Base-by-base conservation (phyloP, 306 rosid genomes). In the Notholithocarpus densiflorus region DNA sequence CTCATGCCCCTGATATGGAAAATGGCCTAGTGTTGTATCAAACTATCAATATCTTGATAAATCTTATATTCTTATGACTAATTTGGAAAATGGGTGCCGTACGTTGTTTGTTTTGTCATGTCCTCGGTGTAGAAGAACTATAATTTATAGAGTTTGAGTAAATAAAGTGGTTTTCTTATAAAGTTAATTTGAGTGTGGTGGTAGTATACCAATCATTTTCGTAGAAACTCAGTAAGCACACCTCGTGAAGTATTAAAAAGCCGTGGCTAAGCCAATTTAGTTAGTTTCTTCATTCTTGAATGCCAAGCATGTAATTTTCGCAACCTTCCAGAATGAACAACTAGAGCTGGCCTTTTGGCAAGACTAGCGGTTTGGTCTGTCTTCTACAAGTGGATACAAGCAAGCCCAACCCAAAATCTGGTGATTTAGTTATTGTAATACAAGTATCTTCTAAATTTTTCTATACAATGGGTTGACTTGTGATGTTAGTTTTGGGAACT, bases 91-190 rank as follows among this genome's bases (percentile, higher is more conserved):
- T 45, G 52, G 52, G 52, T 2, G 0, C 0, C 52, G 52, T 2
- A 45, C 14, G 10, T 23, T 59, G 11, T 59, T 23, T 53, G 74
- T 14, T 18, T 51, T 62, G 15, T 23, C n/a, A 72, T 31, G 68
- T 73, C 48, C 54, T 37, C 20, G 56, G 15, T 2, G 29, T 24
- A 48, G 34, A 14, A 40, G 13, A 24, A 18, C 24, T 8, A 40
- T 6, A 10, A 53, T 75, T 56, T 80, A 80, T 68, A 80, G 74
- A 34, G 52, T 6, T 11, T 24, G 60, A 12, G 20, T 34, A 65
- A 26, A 65, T 55, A 18, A 59, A n/a, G 53, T 66, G 77, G 31
- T 24, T 84, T 87, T 83, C 84, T 48, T 10, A 15, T 82, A 80
- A 80, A 81, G 71, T 20, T 37, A 32, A 23, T 65, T 53, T 23